Base-by-base conservation (phyloP, 2,329 filamentous ascomycete genomes). In the Lomentospora prolificans region DNA sequence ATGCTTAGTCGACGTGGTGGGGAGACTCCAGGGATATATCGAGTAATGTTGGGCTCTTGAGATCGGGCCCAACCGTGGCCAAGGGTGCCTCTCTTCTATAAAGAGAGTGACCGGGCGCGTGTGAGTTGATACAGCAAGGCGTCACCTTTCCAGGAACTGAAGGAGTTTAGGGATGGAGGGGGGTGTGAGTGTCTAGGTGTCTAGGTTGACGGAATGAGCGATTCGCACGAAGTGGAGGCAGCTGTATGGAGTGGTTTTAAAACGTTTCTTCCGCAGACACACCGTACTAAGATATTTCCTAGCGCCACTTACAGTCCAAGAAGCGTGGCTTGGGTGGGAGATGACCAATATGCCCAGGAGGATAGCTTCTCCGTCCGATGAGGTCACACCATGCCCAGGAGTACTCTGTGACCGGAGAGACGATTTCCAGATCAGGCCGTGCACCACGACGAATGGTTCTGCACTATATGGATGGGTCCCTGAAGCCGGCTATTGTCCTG, bases 281-380 rank as follows among this genome's bases (percentile, higher is more conserved):
- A 24, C 27, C 33, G 33, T 54, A 28, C 51, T 54, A 46, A 22
- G 36, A 14, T 54, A 14, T 27, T n/a, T 6, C 46, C 53, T 55
- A 36, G 46, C 53, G 53, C 53, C 44, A 55, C 53, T 55, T 55
- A 55, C 46, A 36, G 53, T 14, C 25, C 36, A 54, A 28, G 25
- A 19, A 54, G 52, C 9, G 24, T 25, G 27, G 10, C 28, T 12
- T 31, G 12, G n/a, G 30, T 33, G 27, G 27, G 17, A 12, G 25
- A 17, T 28, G 52, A 46, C 24, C 24, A 12, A n/a, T 33, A 22
- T 52, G 28, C n/a, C 28, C 30, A 12, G 17, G 7, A 17, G 27
- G 50, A 52, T 52, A 14, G 17, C 10, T 36, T n/a, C 39, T 31
- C 17, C 14, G 41, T 28, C 14, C n/a, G 41, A 50, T 24, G 53